Conservation (phyloP, 2,329 filamentous ascomycete species). For the Trichoderma polysporum region DNA sequence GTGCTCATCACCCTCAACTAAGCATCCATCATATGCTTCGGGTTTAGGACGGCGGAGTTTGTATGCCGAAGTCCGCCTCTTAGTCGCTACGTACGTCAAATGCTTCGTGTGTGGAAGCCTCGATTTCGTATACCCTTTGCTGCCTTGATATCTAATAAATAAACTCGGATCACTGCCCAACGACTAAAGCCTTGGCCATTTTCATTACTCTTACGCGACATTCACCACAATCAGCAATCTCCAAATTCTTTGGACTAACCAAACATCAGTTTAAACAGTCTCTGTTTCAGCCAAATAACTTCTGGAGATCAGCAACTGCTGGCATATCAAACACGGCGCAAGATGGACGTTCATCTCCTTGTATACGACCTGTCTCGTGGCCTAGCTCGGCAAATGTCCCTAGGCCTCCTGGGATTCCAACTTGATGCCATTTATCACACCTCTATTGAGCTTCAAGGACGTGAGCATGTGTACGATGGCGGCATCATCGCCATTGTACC, state of each 20-base stretch:
- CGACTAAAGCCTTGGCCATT: neutral
- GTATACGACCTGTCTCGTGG: conserved; percentile 75
- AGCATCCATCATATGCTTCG: neutral
- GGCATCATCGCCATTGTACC: conserved; percentile 80
- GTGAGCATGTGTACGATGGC: conserved; percentile 88
- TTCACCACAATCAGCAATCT: neutral
- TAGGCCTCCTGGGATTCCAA: conserved; percentile 53
- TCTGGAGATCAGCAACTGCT: neutral
- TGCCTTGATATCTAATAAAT: conserved; percentile 16
- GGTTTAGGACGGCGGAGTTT: conserved; percentile 3
- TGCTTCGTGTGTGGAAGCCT: neutral
- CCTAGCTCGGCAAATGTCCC: conserved; percentile 55
- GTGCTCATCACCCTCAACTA: neutral
- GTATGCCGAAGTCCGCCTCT: neutral
- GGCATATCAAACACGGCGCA: neutral
- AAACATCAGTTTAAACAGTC: no score
- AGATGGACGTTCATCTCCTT: conserved; percentile 74
- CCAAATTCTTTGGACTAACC: neutral
- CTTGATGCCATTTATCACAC: conserved; percentile 97
- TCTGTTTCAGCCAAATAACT: neutral
- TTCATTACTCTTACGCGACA: neutral
- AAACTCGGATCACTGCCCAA: neutral
- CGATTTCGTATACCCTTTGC: conserved; percentile 17
- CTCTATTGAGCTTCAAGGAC: conserved; percentile 77
- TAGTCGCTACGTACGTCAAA: neutral